A percentile compares a stretch with the other conserved stretches of the same genome.
Evolutionary conservation across 2,329 filamentous ascomycete species (phyloP).

Genomic region (Juglanconis juglandina): DNA sequence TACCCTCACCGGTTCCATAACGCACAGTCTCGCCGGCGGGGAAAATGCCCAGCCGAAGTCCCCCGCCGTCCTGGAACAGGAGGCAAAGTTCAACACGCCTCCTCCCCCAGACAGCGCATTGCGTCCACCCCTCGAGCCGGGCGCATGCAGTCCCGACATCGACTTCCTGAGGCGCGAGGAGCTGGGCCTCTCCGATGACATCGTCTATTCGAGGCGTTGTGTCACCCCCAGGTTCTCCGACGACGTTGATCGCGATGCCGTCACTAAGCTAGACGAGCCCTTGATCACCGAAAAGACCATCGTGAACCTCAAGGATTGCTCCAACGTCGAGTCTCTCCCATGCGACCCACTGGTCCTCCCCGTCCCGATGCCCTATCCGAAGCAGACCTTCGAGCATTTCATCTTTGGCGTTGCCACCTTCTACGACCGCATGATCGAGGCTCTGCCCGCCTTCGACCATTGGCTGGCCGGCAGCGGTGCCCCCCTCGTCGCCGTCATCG

Average conservation of each 20-base stretch:
- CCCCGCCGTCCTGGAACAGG: constrained; percentile 12
- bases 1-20: constrained; percentile 12
- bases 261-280: constrained; percentile 35
- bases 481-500: constrained; percentile 49
- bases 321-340: constrained; percentile 22
- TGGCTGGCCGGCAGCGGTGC: constrained; percentile 53
- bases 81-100: constrained; percentile 14
- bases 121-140: constrained; percentile 16
- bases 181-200: constrained; percentile 36
- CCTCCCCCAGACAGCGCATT: constrained; percentile 4
- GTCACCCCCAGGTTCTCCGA: constrained; percentile 35
- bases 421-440: constrained; percentile 46
- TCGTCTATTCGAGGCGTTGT: constrained; percentile 44
- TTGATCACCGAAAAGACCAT: constrained; percentile 32
- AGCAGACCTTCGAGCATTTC: constrained; percentile 44
- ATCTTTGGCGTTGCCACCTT: constrained; percentile 57
- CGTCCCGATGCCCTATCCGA: constrained; percentile 43
- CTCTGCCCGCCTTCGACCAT: constrained; percentile 49
- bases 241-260: constrained; percentile 32
- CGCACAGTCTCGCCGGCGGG: constrained; percentile 7
- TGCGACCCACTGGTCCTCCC: constrained; percentile 44
- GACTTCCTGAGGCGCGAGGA: constrained; percentile 27
- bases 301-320: constrained; percentile 27
- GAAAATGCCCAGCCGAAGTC: constrained; percentile 5
- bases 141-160: constrained; percentile 22